These are phyloP conservation scores for Populus tremula DNA, from an alignment of 345 rosid species.

Conservation along the genomic window DNA sequence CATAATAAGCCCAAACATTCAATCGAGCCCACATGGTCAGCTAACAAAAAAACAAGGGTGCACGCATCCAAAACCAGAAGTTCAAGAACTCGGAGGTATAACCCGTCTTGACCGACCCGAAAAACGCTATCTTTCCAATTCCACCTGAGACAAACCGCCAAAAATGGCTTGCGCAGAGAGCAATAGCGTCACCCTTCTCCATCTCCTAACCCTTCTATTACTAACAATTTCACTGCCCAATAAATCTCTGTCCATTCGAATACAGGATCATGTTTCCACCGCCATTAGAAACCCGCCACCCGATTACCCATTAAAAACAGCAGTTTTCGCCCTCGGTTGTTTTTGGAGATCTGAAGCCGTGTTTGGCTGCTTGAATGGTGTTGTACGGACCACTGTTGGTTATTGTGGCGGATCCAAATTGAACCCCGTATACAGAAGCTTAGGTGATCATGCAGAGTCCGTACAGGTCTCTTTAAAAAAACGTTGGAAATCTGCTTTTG, in stretches of 20 bases:
- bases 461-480: constrained; percentile 49
- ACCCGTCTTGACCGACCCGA: constrained; percentile 5
- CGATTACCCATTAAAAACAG: constrained; percentile 43
- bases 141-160: neutral
- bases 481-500: no score
- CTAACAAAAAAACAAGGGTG: no score
- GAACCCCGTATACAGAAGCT: constrained; percentile 76
- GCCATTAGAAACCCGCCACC: constrained; percentile 27
- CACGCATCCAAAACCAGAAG: neutral
- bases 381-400: constrained; percentile 65
- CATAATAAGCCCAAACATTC: no score
- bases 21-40: no score
- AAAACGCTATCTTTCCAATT: no score
- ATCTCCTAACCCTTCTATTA: constrained; percentile 12
- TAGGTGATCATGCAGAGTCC: constrained; percentile 82
- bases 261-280: constrained; percentile 51
- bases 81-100: no score
- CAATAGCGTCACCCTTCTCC: constrained; percentile 7
- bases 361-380: constrained; percentile 84
- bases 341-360: constrained; percentile 97
- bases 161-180: constrained; percentile 36
- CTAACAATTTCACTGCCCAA: constrained; percentile 28
- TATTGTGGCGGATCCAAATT: constrained; percentile 74
- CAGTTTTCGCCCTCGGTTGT: constrained; percentile 87
- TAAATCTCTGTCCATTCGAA: constrained; percentile 47